Evolutionary conservation across 2,329 filamentous ascomycete genomes (phyloP).

Genomic region (Ceratocystiopsis sp.): DNA sequence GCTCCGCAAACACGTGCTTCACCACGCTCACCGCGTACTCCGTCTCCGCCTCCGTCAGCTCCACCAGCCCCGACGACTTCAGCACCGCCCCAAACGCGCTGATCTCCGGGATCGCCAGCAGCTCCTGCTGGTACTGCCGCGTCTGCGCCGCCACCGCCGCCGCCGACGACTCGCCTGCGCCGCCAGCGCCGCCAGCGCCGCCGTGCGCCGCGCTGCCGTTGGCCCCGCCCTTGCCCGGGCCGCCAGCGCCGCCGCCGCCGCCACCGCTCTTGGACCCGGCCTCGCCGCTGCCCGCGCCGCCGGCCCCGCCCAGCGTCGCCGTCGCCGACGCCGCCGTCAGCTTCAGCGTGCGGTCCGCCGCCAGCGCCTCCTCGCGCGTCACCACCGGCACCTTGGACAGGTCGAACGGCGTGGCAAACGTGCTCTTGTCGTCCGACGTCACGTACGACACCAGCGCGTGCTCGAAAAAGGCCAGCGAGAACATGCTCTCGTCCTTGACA

Average conservation of each 20-base stretch:
- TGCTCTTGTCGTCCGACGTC: constrained; percentile 74
- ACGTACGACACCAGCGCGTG: constrained; percentile 97
- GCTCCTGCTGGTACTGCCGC: constrained; percentile 76
- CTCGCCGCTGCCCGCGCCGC: no score
- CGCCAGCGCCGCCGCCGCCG: no score
- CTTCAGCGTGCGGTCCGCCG: constrained; percentile 94
- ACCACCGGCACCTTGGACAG: constrained; percentile 82
- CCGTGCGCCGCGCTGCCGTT: constrained; percentile 61
- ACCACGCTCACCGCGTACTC: constrained; percentile 89
- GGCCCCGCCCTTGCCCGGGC: constrained; percentile 88
- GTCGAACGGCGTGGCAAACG: constrained; percentile 76
- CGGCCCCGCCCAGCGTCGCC: no score
- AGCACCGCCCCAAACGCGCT: constrained; percentile 76
- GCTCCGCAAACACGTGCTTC: constrained; percentile 97
- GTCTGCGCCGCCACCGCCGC: constrained; percentile 52
- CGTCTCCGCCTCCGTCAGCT: constrained; percentile 91
- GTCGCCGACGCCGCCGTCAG: constrained; percentile 83
- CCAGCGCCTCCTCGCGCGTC: constrained; percentile 86
- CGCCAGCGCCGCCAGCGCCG: no score
- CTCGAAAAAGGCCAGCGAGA: constrained; percentile 85
- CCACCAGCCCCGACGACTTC: constrained; percentile 73
- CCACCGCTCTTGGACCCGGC: no score
- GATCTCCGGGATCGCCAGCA: constrained; percentile 80
- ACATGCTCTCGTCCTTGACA: constrained; percentile 94
- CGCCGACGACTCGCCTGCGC: no score